These are phyloP conservation scores for Phytopythium kandeliae DNA, from an alignment of 352 stramenopile species.

Conservation along the genomic window DNA sequence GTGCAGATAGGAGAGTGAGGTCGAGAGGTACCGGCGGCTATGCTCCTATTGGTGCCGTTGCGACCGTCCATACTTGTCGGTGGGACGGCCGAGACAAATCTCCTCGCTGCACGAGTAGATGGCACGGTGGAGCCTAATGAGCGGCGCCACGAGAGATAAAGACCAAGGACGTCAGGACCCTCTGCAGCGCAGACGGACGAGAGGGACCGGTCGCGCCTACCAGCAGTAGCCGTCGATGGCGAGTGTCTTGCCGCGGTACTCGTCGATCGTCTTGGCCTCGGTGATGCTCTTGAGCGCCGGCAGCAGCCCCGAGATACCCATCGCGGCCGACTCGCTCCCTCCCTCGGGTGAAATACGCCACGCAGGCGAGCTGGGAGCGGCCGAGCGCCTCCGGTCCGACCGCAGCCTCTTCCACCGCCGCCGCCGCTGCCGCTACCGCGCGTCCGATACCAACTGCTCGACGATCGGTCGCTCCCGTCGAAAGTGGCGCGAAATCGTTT, in stretches of 20 bases:
- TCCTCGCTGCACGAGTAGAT: conserved; percentile 76
- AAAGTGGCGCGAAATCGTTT: too few species aligned
- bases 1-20: too few species aligned
- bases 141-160: too few species aligned
- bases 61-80: conserved; percentile 57
- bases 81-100: conserved; percentile 57
- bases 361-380: too few species aligned
- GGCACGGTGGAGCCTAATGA: conserved; percentile 73
- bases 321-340: conserved; percentile 6
- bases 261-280: conserved; percentile 38
- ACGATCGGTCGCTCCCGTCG: too few species aligned
- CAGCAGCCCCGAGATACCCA: conserved; percentile 56
- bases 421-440: not conserved
- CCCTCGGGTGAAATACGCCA: too few species aligned
- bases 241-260: conserved; percentile 59
- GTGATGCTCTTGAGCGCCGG: conserved; percentile 78
- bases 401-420: not conserved
- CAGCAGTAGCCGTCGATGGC: conserved; percentile 83
- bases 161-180: too few species aligned
- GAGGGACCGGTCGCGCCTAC: conserved; percentile 17
- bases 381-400: not conserved
- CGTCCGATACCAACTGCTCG: too few species aligned
- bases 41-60: too few species aligned
- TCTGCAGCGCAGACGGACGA: not conserved
- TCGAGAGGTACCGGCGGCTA: too few species aligned